Evolutionary conservation across 441 rosid genomes (phyloP).

Genomic region (Adansonia madagascariensis): DNA sequence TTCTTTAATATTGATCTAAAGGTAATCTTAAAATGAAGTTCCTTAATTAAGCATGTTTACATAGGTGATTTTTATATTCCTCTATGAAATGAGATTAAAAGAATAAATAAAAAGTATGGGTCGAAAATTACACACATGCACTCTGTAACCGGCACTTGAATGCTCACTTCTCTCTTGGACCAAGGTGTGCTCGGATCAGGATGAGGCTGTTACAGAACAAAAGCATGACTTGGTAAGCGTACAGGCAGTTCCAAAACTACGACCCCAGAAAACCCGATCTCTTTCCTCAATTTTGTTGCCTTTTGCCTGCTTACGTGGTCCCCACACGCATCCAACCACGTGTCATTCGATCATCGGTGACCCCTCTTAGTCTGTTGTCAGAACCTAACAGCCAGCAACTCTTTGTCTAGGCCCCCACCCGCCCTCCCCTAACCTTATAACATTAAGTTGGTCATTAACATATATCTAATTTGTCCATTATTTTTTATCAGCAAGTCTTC

Average conservation of each 20-base stretch:
- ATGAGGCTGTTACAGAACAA: slow-evolving; percentile 49
- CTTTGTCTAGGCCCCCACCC: too few relatives aligned
- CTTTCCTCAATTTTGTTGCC: slow-evolving; percentile 38
- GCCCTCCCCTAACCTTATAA: neutral
- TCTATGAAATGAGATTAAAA: neutral
- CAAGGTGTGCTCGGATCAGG: too few relatives aligned
- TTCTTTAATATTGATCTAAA: too few relatives aligned
- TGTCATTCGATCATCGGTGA: slow-evolving; percentile 41
- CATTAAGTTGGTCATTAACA: neutral
- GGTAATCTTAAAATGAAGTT: too few relatives aligned
- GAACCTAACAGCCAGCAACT: neutral
- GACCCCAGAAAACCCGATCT: slow-evolving; percentile 39
- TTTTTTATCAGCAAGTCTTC: neutral
- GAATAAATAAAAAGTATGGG: neutral
- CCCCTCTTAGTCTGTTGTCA: slow-evolving; percentile 31
- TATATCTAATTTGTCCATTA: neutral
- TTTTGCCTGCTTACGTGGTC: slow-evolving; percentile 41
- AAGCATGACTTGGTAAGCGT: slow-evolving; percentile 58
- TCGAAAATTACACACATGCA: neutral
- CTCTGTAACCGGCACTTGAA: neutral
- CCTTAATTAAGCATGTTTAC: neutral
- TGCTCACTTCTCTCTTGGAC: neutral
- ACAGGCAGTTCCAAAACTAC: slow-evolving; percentile 53
- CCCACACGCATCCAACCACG: slow-evolving; percentile 42
- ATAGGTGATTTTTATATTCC: neutral